Evolutionary conservation across 176 grass and related monocot genomes (phyloP).

Genomic region (Puya raimondii): DNA sequence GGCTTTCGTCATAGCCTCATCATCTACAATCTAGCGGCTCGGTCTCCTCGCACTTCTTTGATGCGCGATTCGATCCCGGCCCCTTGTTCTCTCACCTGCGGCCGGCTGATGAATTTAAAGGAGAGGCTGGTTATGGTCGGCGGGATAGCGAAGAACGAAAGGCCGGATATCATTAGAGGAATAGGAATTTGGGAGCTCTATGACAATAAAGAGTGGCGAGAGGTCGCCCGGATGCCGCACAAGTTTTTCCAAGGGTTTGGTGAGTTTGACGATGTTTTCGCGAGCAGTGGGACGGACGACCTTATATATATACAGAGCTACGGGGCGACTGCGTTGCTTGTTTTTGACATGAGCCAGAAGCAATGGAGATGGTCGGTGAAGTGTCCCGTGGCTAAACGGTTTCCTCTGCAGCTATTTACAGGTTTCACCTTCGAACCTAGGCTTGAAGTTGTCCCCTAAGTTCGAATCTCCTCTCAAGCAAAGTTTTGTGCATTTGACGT

Average conservation of each 20-base stretch:
- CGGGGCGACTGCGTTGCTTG: conserved; percentile 64
- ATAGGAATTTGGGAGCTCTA: conserved; percentile 88
- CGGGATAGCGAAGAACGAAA: conserved; percentile 79
- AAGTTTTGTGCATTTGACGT: not conserved
- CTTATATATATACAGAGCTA: conserved; percentile 91
- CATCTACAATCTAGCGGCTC: conserved; percentile 44
- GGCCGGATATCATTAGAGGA: conserved; percentile 91
- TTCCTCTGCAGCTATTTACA: conserved; percentile 89
- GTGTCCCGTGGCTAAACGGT: conserved; percentile 74
- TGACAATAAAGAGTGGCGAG: conserved; percentile 48
- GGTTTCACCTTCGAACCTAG: conserved; percentile 94
- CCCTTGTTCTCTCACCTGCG: conserved; percentile 75
- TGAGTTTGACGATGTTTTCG: conserved; percentile 86
- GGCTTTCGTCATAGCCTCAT: conserved; percentile 70
- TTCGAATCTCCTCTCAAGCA: not conserved
- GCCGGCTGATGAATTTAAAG: conserved; percentile 63
- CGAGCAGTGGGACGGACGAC: conserved; percentile 62
- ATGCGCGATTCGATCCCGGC: conserved; percentile 40
- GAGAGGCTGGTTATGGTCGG: conserved; percentile 82
- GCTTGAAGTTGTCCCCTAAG: conserved; percentile 56
- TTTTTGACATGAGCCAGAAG: conserved; percentile 69
- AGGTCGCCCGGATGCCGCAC: conserved; percentile 78
- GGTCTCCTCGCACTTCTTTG: conserved; percentile 22
- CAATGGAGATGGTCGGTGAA: conserved; percentile 77
- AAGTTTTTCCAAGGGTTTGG: conserved; percentile 94